Conservation (phyloP, 306 rosid genomes). For the Prunus salicina region DNA sequence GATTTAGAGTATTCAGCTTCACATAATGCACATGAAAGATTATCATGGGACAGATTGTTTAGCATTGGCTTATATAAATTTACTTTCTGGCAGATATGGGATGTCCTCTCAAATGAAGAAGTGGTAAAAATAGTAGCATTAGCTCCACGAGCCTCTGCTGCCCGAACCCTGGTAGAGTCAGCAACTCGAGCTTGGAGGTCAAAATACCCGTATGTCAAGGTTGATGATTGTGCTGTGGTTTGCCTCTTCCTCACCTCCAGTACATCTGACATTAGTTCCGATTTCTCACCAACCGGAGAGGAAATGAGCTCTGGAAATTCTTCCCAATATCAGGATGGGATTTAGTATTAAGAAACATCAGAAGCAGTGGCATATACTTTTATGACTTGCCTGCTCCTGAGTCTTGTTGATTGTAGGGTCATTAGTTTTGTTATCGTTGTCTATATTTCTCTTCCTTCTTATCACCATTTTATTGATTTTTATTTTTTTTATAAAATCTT, state of each 20-base stretch:
- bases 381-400: slow-evolving; percentile 27
- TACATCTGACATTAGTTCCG: slow-evolving; percentile 14
- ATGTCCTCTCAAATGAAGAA: slow-evolving; percentile 72
- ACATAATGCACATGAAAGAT: not conserved
- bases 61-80: not conserved
- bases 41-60: not conserved
- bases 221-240: slow-evolving; percentile 82
- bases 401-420: slow-evolving; percentile 38
- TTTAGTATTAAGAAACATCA: slow-evolving; percentile 20
- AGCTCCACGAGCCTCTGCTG: slow-evolving; percentile 51
- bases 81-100: slow-evolving; percentile 60
- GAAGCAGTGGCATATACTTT: slow-evolving; percentile 26
- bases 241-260: slow-evolving; percentile 65
- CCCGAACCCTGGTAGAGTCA: slow-evolving; percentile 51
- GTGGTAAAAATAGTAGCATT: slow-evolving; percentile 66
- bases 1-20: not conserved
- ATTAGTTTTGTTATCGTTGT: slow-evolving; percentile 26
- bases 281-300: slow-evolving; percentile 17
- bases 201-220: slow-evolving; percentile 46
- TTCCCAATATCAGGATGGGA: slow-evolving; percentile 28
- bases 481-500: slow-evolving; percentile 26
- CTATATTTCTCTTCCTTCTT: slow-evolving; percentile 38
- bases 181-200: slow-evolving; percentile 68
- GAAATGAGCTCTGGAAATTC: slow-evolving; percentile 24
- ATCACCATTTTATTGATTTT: slow-evolving; percentile 23